A percentile compares a stretch with the other conserved stretches of the same genome.
Evolutionary conservation across 2,329 filamentous ascomycete species (phyloP).

Genomic region (Claviceps humidiphila): DNA sequence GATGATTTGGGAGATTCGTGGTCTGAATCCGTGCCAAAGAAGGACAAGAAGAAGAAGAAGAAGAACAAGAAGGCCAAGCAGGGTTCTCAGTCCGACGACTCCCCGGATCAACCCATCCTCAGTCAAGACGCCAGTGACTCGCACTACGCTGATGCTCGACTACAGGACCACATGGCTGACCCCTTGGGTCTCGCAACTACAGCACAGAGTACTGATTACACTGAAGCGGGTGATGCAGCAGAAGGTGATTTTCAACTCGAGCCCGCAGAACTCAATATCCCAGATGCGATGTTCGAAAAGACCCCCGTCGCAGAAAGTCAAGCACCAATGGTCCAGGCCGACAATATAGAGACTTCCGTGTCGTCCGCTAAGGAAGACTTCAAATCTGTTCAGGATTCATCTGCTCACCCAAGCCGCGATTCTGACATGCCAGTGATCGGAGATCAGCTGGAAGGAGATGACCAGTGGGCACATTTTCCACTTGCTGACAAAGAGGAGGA

Average conservation of each 20-base stretch:
- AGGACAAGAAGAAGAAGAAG: slow-evolving; percentile 21
- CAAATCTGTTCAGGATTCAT: not conserved
- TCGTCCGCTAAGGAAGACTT: not conserved
- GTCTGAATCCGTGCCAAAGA: slow-evolving; percentile 10
- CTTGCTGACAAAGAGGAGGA: slow-evolving; percentile 11
- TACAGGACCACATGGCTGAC: slow-evolving; percentile 6
- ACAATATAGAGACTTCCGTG: slow-evolving; percentile 1
- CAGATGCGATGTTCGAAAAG: not conserved
- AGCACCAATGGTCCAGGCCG: not conserved
- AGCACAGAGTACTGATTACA: slow-evolving; percentile 5
- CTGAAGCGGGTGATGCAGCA: slow-evolving; percentile 3
- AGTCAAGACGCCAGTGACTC: slow-evolving; percentile 4
- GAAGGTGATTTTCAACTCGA: slow-evolving; percentile 4
- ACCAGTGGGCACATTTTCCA: slow-evolving; percentile 3
- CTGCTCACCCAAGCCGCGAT: slow-evolving; percentile 1
- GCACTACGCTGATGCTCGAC: slow-evolving; percentile 6
- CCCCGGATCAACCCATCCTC: slow-evolving; percentile 3
- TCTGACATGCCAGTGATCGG: not conserved
- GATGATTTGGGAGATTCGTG: slow-evolving; percentile 3
- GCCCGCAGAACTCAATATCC: not conserved
- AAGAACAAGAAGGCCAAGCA: slow-evolving; percentile 10
- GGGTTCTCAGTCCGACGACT: slow-evolving; percentile 2
- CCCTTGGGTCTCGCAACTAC: slow-evolving; percentile 5
- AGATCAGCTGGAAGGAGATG: slow-evolving; percentile 6
- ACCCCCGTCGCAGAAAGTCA: not conserved